Percentiles rank a stretch among this genome's conserved stretches.
Evolutionary conservation across 257 asterid genomes (phyloP).

Genomic region (Solanum appendiculatum): DNA sequence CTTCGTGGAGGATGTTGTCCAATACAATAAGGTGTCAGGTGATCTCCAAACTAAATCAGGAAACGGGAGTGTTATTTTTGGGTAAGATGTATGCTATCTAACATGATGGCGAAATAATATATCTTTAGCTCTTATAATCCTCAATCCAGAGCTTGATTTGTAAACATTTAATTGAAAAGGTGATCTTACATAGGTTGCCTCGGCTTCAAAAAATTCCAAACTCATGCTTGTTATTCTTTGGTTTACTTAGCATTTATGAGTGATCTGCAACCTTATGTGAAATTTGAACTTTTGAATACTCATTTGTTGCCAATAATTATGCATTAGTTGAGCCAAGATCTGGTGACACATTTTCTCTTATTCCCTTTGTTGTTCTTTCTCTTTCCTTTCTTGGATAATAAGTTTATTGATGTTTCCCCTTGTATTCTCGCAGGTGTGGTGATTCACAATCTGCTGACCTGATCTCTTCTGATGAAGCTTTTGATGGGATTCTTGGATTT

Average conservation of each 20-base stretch:
- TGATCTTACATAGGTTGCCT: not conserved
- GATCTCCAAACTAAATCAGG: slow-evolving; percentile 76
- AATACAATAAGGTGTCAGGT: slow-evolving; percentile 88
- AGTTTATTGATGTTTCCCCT: not conserved
- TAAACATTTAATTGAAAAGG: not conserved
- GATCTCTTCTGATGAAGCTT: slow-evolving; percentile 77
- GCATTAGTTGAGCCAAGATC: not conserved
- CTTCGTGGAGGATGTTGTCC: slow-evolving; percentile 84
- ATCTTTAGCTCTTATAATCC: not conserved
- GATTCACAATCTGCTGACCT: slow-evolving; percentile 79
- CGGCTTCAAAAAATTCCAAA: not conserved
- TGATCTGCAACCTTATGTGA: not conserved
- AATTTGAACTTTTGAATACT: not conserved
- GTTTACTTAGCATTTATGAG: not conserved
- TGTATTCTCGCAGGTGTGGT: slow-evolving; percentile 61
- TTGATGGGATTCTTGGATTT: slow-evolving; percentile 95
- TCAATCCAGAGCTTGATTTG: not conserved
- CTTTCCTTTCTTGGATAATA: not conserved
- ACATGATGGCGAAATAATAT: not conserved
- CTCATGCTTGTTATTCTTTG: not conserved
- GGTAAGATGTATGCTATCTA: slow-evolving; percentile 39
- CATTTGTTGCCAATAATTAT: not conserved
- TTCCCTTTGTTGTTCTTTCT: not conserved
- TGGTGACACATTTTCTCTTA: not conserved
- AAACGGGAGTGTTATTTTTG: slow-evolving; percentile 91